phyloP scores from a whole-genome alignment of 306 rosid genomes.

The Casuarina cunninghamiana region DNA sequence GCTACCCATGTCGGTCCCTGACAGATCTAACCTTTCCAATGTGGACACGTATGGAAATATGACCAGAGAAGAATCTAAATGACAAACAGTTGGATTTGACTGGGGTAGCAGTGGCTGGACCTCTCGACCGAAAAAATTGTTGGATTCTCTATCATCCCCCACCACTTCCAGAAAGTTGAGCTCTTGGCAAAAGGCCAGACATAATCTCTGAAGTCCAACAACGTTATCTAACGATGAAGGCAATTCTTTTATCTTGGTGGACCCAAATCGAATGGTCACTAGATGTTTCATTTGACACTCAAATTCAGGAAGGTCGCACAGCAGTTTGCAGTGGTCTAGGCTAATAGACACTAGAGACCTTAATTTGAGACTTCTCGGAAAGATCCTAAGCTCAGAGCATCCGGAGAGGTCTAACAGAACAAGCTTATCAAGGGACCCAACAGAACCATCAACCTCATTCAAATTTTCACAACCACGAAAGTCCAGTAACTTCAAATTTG shows the following conservation, averaged over 20 bases:
- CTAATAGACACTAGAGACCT: slow-evolving; percentile 14
- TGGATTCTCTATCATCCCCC: too few relatives aligned
- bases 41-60: too few relatives aligned
- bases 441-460: slow-evolving; percentile 28
- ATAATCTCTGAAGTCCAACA: background rate
- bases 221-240: background rate
- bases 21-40: too few relatives aligned
- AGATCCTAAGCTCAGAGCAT: slow-evolving; percentile 15
- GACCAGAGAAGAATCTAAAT: too few relatives aligned
- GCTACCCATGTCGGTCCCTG: too few relatives aligned
- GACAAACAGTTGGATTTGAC: too few relatives aligned
- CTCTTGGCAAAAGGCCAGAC: too few relatives aligned
- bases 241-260: background rate
- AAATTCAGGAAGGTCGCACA: background rate
- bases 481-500: slow-evolving; percentile 22
- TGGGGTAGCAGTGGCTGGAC: too few relatives aligned
- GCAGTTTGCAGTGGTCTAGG: background rate
- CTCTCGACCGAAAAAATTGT: too few relatives aligned
- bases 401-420: background rate
- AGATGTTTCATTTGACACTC: background rate
- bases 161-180: background rate
- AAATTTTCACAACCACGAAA: slow-evolving; percentile 9
- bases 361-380: slow-evolving; percentile 22
- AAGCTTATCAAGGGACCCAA: slow-evolving; percentile 31
- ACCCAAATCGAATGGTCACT: fast-evolving